A percentile compares a stretch with the other conserved stretches of the same genome.
Conservation (phyloP, 805 yeast species). For the Barnettozyma botsteinii region DNA sequence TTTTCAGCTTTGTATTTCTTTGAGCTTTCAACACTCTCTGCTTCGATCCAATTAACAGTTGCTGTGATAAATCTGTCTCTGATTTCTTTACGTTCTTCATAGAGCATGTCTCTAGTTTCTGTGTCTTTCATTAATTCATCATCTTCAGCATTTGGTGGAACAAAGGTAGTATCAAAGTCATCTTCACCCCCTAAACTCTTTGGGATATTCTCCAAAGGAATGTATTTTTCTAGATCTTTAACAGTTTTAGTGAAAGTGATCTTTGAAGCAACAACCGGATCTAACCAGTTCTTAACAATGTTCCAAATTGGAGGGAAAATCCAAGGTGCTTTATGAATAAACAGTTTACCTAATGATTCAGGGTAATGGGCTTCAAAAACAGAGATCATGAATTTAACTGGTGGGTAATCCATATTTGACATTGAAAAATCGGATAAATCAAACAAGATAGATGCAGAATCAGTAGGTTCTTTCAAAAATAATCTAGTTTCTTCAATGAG, state of each 20-base stretch:
- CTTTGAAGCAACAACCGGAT: constrained; percentile 92
- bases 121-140: constrained; percentile 44
- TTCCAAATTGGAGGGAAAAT: constrained; percentile 93
- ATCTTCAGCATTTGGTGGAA: constrained; percentile 52
- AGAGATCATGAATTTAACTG: constrained; percentile 83
- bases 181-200: constrained; percentile 71
- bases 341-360: constrained; percentile 77
- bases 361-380: constrained; percentile 97
- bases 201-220: constrained; percentile 59
- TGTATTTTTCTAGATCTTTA: constrained; percentile 60
- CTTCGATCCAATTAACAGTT: constrained; percentile 76
- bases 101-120: constrained; percentile 39
- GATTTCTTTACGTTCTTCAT: constrained; percentile 49
- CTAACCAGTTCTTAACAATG: constrained; percentile 85
- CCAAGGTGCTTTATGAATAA: constrained; percentile 96
- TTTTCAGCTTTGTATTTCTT: constrained; percentile 47
- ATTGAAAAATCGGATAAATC: constrained; percentile 83
- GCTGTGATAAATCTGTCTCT: constrained; percentile 50
- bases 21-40: constrained; percentile 46
- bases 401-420: constrained; percentile 88
- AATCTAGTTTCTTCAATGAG: constrained; percentile 80
- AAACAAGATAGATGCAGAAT: constrained; percentile 77
- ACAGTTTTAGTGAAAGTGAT: constrained; percentile 72
- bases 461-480: constrained; percentile 66
- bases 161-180: constrained; percentile 49